Base-by-base conservation (phyloP, 371 early-diverging fungal species). In the Mucor velutinosus region DNA sequence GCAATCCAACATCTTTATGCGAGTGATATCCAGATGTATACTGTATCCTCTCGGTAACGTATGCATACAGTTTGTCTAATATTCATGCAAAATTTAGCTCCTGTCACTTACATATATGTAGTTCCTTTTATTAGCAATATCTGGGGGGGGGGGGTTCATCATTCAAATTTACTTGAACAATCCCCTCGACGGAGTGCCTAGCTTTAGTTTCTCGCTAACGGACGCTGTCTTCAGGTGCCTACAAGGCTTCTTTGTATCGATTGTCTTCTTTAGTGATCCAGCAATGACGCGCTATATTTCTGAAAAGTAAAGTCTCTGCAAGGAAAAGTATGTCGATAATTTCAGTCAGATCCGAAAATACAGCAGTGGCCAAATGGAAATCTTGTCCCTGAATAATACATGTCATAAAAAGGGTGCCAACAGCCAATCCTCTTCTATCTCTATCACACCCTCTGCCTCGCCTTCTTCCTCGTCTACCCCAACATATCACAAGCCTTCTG, bases 221-320 rank as follows among this genome's bases (percentile, higher is more conserved):
- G 58, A 43, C 7, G 47, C 32, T 5, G 35, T 58, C 0, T 63
- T 77, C 30, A n/a, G 41, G 4, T 45, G 59, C n/a, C 6, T 72
- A 1, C 72, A 64, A 69, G 77, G 77, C 1, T 58, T 73, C n/a
- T 65, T 77, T 30, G 64, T 69, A 5, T 45, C 71, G 4, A 45
- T 74, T n/a, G 53, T 77, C 4, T 77, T 77, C 57, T 77, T 77
- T 41, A 77, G 72, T 35, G 77, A 77, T 21, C 77, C 77, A 3
- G 58, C 67, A 11, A 66, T 77, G 35, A 53, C 27, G 4, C 53
- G 27, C 14, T 53, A 53, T 12, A 53, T 53, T 6, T 53, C 23
- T 11, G 47, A 61, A 11, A 27, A 19, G 19, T 61, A 47, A 47
- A 30, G 43, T 0, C 29, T 25, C 27, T 61, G 17, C 45, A 61